A percentile compares a stretch with the other conserved stretches of the same genome.
These are phyloP conservation scores for Naganishia kalamii DNA, from an alignment of 768 basidiomycete species.

Conservation along the genomic window DNA sequence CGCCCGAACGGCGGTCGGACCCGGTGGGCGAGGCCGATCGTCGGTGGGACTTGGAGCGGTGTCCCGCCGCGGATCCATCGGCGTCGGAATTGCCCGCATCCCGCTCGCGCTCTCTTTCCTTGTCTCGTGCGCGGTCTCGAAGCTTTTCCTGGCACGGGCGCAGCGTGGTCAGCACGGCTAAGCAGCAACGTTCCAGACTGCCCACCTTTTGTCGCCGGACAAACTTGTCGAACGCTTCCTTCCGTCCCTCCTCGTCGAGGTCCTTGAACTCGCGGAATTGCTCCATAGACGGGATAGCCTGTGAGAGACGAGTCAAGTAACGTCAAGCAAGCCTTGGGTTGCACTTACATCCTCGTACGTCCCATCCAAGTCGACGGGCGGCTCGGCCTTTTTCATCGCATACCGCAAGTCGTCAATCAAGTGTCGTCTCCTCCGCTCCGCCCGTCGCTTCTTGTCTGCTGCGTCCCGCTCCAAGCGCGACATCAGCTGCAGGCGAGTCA, in stretches of 20 bases:
- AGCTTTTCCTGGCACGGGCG: conserved; percentile 33
- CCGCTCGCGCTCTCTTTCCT: conserved; percentile 48
- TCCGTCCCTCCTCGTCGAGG: conserved; percentile 72
- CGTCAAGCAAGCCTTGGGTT: no score
- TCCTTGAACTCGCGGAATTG: conserved; percentile 79
- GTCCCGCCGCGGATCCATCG: conserved; percentile 28
- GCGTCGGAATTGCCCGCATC: conserved; percentile 22
- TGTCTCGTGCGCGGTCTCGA: conserved; percentile 48
- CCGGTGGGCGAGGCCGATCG: conserved; percentile 21
- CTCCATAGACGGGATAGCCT: conserved; percentile 71
- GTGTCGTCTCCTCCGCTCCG: conserved; percentile 76
- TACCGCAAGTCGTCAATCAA: conserved; percentile 93
- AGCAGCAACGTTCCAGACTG: conserved; percentile 26
- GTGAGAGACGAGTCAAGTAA: neutral
- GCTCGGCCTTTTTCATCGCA: conserved; percentile 80
- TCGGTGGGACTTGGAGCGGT: conserved; percentile 28
- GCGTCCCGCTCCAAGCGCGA: conserved; percentile 63
- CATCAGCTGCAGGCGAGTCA: conserved; percentile 55
- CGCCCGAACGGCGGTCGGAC: conserved; percentile 16
- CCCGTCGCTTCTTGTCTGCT: conserved; percentile 61
- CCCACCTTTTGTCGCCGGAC: conserved; percentile 78
- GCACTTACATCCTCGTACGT: conserved; percentile 71
- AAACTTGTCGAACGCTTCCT: conserved; percentile 77
- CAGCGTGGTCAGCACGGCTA: conserved; percentile 23
- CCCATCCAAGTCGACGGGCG: conserved; percentile 67